Evolutionary conservation across 495 filamentous ascomycete species (phyloP), one percentile per base, ranked within the genome.

Genomic region (Pyrenula massariospora): DNA sequence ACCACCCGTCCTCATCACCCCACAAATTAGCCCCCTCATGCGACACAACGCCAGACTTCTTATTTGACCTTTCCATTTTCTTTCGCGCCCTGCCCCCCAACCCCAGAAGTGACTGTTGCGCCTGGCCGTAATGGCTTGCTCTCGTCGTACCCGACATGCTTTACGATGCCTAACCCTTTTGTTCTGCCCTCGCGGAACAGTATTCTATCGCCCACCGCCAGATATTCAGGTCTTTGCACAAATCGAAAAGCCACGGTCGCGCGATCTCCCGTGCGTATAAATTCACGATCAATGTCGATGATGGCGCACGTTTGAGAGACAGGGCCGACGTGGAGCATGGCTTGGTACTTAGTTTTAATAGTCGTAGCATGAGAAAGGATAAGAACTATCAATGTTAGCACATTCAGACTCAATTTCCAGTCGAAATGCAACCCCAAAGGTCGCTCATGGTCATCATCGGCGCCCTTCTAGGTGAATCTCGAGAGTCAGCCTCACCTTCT

Each of bases 341-440:
- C 94, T 69, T 98, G 93, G 65, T 98, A 98, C 63, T 91, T 91
- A 3, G 88, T 90, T 67, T 94, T 93, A 69, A 98, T 98, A 50
- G 93, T 98, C n/a, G 93, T 98, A 0, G 93, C 93, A 66, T 98
- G 93, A 2, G 86, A 91, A 8, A 98, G 77, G 58, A 98, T 98
- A 3, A 98, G 79, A 2, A 97, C 93, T 89, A 53, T 15, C 5
- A 2, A 53, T 36, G 12, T 20, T 15, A 19, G 23, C 36, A 60
- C n/a, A 42, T 22, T 50, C n/a, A 48, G 22, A 48, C 20, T 25
- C 15, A 12, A n/a, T n/a, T 24, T n/a, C 10, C n/a, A 20, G 53
- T 11, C 20, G 19, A 23, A 58, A 25, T 36, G 15, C 24, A 25
- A 57, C 21, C 19, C n/a, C n/a, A n/a, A n/a, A n/a, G n/a, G n/a